phyloP scores from a whole-genome alignment of 2,329 filamentous ascomycete genomes.

The Teratosphaeria pseudoeucalypti region DNA sequence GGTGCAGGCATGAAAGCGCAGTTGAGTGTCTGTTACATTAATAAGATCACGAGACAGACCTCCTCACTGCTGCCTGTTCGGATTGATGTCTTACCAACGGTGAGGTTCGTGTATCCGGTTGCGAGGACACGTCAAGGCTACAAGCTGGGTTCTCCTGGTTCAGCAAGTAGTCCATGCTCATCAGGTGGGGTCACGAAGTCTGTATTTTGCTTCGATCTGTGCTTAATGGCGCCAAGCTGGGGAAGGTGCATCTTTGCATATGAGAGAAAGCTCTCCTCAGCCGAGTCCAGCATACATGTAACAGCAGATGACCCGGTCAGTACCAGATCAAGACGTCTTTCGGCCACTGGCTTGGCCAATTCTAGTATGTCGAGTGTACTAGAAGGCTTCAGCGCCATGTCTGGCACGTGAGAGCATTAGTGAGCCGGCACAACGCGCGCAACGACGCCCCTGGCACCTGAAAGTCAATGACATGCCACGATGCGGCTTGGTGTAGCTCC shows the following conservation, averaged over 20 bases:
- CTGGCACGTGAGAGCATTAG: neutral
- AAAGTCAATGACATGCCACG: neutral
- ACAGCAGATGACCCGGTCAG: neutral
- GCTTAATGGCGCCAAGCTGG: neutral
- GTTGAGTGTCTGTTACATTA: neutral
- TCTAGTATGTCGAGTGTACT: too few relatives aligned
- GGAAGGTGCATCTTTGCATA: neutral
- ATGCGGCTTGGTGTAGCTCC: neutral
- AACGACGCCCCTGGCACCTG: neutral
- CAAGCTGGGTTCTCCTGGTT: neutral
- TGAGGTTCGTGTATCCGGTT: neutral
- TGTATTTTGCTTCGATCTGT: neutral
- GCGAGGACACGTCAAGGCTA: neutral
- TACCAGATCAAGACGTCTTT: too few relatives aligned
- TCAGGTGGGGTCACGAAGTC: neutral
- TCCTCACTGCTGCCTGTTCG: neutral
- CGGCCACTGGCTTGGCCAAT: too few relatives aligned
- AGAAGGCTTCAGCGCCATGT: neutral
- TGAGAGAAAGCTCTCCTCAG: neutral
- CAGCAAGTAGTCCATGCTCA: neutral
- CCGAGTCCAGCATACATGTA: neutral
- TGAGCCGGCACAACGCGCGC: neutral
- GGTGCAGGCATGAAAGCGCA: neutral
- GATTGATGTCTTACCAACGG: neutral
- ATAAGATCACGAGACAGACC: too few relatives aligned